Evolutionary conservation across 1,139 yeast genomes (phyloP), one percentile per base, ranked within the genome.

Genomic region (Diutina scorzettiae): DNA sequence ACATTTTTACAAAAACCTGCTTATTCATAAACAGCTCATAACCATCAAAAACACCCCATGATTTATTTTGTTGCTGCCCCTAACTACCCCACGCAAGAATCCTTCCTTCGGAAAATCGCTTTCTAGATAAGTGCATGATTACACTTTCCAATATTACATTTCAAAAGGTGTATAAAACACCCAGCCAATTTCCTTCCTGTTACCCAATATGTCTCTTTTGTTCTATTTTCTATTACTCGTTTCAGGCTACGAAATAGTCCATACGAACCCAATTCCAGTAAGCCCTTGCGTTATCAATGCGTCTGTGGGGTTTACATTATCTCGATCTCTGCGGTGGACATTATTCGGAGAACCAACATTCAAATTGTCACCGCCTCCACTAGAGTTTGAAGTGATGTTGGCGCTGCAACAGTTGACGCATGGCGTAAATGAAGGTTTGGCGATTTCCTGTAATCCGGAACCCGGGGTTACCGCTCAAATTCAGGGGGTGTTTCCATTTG

Each of bases 401-500:
- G 37, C 25, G 11, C 12, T 25, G 6, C 37, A 32, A 3, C 11
- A 12, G 12, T 11, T 21, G 8, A 11, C 25, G 6, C 37, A 19
- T 9, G 37, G 21, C n/a, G 21, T 21, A 3, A 19, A n/a, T n/a
- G 37, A 32, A 12, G 14, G 21, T 6, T 19, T 32, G 11, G 7
- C 25, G 6, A 12, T 32, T 19, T n/a, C 24, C 4, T 32, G 37
- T 20, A 12, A 19, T 12, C 14, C 37, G 12, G 18, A 32, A 2
- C 27, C 25, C 9, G 37, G 37, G 17, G n/a, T 12, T 19, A n/a
- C 21, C 7, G 17, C 20, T 12, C 37, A 32, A 20, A 32, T 32
- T 9, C 37, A 32, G 20, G 37, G 37, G 14, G 8, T 11, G 12
- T 32, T 32, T 32, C 37, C 37, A 8, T 32, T 32, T 20, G 37